phyloP scores from a whole-genome alignment of 306 rosid genomes.

The Leucaena leucocephala region DNA sequence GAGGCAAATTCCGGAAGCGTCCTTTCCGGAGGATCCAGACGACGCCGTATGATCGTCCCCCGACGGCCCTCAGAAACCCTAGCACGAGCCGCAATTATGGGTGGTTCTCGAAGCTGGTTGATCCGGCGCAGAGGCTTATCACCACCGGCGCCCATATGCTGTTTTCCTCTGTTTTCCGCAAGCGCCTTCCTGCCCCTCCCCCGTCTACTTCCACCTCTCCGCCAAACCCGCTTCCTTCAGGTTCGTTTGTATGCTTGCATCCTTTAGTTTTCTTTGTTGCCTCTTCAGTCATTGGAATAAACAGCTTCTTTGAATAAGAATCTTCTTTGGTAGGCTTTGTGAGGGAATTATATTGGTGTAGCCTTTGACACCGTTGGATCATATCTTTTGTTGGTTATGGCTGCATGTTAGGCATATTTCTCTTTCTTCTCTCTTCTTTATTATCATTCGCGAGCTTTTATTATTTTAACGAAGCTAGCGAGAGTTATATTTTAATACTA shows the following conservation, averaged over 20 bases:
- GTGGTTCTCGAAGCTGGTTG: constrained; percentile 85
- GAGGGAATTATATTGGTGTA: not conserved
- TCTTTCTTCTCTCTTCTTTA: not conserved
- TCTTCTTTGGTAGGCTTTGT: constrained; percentile 3
- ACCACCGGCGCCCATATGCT: constrained; percentile 62
- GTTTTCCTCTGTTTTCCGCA: constrained; percentile 48
- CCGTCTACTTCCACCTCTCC: constrained; percentile 41
- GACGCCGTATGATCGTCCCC: constrained; percentile 92
- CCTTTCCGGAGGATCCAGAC: constrained; percentile 58
- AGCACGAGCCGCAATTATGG: constrained; percentile 42
- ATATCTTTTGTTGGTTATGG: not conserved
- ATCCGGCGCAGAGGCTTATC: constrained; percentile 90
- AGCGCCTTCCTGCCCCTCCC: constrained; percentile 73
- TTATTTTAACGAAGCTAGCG: too few relatives aligned
- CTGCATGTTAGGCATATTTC: not conserved
- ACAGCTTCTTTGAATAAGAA: not conserved
- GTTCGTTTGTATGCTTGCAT: constrained; percentile 29
- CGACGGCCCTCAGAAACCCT: constrained; percentile 58
- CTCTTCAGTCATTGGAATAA: not conserved
- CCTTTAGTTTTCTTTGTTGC: not conserved
- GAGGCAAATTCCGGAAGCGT: constrained; percentile 85
- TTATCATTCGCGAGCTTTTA: not conserved
- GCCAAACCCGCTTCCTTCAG: constrained; percentile 35
- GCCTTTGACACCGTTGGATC: not conserved
- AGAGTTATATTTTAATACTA: too few relatives aligned